phyloP scores from a whole-genome alignment of 2,329 filamentous ascomycete species.

The Nemania abortiva region DNA sequence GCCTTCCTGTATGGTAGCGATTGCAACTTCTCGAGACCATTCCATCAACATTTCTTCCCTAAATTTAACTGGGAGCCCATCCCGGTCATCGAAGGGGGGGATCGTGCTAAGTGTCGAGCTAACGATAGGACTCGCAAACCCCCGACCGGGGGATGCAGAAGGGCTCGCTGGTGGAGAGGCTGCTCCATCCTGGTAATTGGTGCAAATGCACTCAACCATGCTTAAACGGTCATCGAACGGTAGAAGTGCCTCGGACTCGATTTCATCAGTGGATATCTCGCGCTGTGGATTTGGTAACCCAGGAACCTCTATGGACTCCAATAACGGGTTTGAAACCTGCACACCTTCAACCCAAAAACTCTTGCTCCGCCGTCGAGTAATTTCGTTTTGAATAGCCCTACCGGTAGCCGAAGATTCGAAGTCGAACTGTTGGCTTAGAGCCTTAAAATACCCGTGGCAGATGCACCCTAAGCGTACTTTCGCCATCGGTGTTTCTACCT shows the following conservation, averaged over 20 bases:
- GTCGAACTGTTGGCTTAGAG: conserved; percentile 79
- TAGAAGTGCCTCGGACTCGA: conserved; percentile 73
- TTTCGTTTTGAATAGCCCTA: conserved; percentile 78
- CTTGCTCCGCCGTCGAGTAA: conserved; percentile 77
- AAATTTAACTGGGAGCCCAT: conserved; percentile 74
- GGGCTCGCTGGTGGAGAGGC: conserved; percentile 77
- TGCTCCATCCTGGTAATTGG: conserved; percentile 73
- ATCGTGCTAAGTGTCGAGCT: conserved; percentile 59
- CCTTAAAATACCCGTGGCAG: conserved; percentile 91
- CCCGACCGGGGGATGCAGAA: conserved; percentile 74
- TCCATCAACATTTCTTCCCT: conserved; percentile 81
- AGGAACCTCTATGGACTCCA: conserved; percentile 71
- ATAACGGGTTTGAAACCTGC: conserved; percentile 73
- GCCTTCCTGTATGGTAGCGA: conserved; percentile 75
- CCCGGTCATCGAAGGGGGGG: conserved; percentile 55
- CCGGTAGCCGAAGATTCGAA: conserved; percentile 79
- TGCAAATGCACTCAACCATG: conserved; percentile 80
- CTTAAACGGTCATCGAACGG: conserved; percentile 80
- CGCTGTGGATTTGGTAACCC: conserved; percentile 59
- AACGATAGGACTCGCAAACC: conserved; percentile 71
- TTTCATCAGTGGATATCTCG: conserved; percentile 62
- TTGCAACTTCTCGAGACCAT: conserved; percentile 82
- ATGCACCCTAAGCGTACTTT: conserved; percentile 86
- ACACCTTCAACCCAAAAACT: conserved; percentile 84
- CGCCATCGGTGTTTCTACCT: conserved; percentile 72